Evolutionary conservation across 83 land plant species (phyloP).

Genomic region (Thuja plicata): DNA sequence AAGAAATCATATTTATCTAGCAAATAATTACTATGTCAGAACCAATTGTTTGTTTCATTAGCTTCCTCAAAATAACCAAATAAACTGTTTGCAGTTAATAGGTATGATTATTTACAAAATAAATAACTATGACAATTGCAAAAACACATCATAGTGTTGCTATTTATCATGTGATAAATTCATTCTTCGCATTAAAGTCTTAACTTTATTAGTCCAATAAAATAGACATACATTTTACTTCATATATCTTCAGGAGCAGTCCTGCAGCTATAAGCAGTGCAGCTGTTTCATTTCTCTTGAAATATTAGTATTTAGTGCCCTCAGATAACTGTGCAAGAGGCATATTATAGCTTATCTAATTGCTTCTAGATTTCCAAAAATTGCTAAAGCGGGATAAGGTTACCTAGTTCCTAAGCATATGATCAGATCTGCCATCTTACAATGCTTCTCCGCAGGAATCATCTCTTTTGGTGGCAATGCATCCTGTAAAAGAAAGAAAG

Average conservation of each 20-base stretch:
- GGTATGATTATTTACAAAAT: not conserved
- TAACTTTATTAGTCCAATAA: slow-evolving; percentile 1
- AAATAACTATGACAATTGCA: not conserved
- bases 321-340: not conserved
- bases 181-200: not conserved
- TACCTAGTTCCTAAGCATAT: slow-evolving; percentile 90
- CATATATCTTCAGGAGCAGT: not conserved
- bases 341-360: not conserved
- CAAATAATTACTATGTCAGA: not conserved
- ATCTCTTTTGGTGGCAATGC: slow-evolving; percentile 84
- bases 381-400: not conserved
- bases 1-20: not conserved
- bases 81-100: not conserved
- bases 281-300: not conserved
- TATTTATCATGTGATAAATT: not conserved
- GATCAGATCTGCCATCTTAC: slow-evolving; percentile 65
- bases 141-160: not conserved
- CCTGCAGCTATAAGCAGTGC: not conserved
- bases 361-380: not conserved
- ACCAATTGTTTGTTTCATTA: not conserved
- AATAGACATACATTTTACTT: not conserved
- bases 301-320: not conserved
- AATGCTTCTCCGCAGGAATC: slow-evolving; percentile 82
- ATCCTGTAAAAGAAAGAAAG: slow-evolving; percentile 57
- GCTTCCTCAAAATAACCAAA: not conserved